Evolutionary conservation across 139 green algal genomes (phyloP), one percentile per base, ranked within the genome.

Genomic region (Trebouxia sp.): DNA sequence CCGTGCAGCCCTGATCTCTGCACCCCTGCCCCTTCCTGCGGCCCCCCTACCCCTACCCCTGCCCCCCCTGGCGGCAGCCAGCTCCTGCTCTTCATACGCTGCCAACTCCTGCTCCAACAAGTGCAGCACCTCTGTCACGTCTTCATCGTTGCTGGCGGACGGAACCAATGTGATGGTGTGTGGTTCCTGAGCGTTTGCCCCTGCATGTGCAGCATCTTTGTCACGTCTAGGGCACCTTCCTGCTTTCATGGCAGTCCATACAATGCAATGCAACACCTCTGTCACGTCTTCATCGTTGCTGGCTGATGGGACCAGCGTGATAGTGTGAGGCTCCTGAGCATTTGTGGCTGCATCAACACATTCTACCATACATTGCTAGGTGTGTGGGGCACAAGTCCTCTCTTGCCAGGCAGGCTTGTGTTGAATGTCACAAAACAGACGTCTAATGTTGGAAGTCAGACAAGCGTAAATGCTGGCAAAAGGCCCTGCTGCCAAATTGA

Each of bases 81-180:
- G 62, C 35, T 72, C 62, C 32, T 43, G 62, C 62, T 72, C 62
- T n/a, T 72, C 62, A 72, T 43, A 72, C 14, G 62, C 62, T 28
- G 62, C 35, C 32, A 72, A 35, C 62, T 72, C 62, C 15, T 72
- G 62, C 35, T 72, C 62, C 62, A 72, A 35, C 62, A 72, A 30
- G 42, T 72, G 62, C 62, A 72, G 62, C 32, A 72, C 62, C 5
- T 72, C 62, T 72, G 62, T 72, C 62, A 72, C 62, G 28, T 43
- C 62, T 30, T 72, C 62, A 45, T 45, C 43, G 62, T 72, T 35
- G 5, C 32, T 43, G 62, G n/a, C n/a, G n/a, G n/a, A n/a, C n/a
- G 62, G 11, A 9, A 72, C 35, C 62, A 72, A 5, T 5, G 42
- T 32, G 8, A 72, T 35, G n/a, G 62, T 43, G 14, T 72, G 62